Evolutionary conservation across 768 basidiomycete genomes (phyloP).

Genomic region (Saitozyma sp.): DNA sequence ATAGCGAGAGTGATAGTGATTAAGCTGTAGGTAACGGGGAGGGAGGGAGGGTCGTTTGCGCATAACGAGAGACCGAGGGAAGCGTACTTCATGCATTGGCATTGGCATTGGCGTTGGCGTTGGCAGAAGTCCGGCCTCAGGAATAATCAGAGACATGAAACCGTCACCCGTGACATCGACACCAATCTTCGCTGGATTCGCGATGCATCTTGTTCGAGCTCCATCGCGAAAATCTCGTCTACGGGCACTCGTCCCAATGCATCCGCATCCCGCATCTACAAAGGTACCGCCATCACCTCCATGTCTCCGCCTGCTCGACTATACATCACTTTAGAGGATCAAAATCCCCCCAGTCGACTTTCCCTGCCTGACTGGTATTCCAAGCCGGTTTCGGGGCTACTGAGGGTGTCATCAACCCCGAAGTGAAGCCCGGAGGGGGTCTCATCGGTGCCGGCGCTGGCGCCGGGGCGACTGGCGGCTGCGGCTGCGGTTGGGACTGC

Average conservation of each 20-base stretch:
- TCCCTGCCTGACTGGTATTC: constrained; percentile 5
- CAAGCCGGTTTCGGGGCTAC: constrained; percentile 25
- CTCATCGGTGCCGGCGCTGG: constrained; percentile 14
- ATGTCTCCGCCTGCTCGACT: not conserved
- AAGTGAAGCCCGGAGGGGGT: constrained; percentile 43
- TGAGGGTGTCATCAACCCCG: constrained; percentile 46
- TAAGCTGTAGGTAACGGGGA: constrained; percentile 20
- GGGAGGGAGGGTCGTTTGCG: constrained; percentile 4
- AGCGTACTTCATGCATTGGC: not conserved
- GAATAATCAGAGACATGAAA: too few relatives aligned
- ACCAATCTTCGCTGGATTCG: too few relatives aligned
- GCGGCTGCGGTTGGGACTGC: constrained; percentile 6
- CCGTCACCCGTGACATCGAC: too few relatives aligned
- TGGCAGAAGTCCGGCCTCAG: not conserved
- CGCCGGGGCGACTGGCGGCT: constrained; percentile 2
- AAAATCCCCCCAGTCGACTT: constrained; percentile 48
- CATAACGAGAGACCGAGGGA: not conserved
- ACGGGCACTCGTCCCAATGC: too few relatives aligned
- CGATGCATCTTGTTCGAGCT: too few relatives aligned
- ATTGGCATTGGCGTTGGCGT: not conserved
- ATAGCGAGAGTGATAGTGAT: constrained; percentile 40
- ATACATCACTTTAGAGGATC: constrained; percentile 41
- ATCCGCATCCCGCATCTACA: not conserved
- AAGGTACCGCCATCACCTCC: not conserved
- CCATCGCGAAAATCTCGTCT: too few relatives aligned